phyloP scores from a whole-genome alignment of 2,329 filamentous ascomycete genomes.

The Stemphylium vesicarium region DNA sequence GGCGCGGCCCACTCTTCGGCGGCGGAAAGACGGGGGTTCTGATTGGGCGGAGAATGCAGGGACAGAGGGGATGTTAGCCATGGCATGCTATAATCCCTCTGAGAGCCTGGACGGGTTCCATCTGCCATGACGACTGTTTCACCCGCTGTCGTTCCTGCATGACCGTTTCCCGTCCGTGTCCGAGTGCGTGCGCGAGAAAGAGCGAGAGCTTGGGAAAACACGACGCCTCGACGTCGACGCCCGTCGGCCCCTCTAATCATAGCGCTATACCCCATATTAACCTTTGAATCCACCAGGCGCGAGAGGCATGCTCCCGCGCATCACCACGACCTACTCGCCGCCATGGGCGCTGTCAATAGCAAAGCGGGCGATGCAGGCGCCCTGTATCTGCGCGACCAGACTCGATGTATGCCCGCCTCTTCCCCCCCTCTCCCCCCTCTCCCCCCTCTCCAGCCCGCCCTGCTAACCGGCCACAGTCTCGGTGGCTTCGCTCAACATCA shows the following conservation, averaged over 20 bases:
- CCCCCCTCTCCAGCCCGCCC: not conserved
- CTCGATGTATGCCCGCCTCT: slow-evolving; percentile 73
- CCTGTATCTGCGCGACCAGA: slow-evolving; percentile 89
- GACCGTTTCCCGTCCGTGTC: slow-evolving; percentile 7
- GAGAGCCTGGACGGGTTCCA: not conserved
- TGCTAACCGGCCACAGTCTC: slow-evolving; percentile 67
- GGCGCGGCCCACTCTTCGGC: not conserved
- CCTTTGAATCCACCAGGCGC: slow-evolving; percentile 11
- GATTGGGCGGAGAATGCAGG: slow-evolving; percentile 13
- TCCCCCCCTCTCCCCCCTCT: too few relatives aligned
- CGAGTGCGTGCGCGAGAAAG: not conserved
- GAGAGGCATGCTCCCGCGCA: slow-evolving; percentile 39
- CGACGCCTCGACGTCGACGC: slow-evolving; percentile 9
- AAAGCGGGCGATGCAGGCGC: slow-evolving; percentile 77
- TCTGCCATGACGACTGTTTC: slow-evolving; percentile 14
- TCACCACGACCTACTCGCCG: slow-evolving; percentile 31
- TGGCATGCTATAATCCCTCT: not conserved
- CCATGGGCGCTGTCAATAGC: slow-evolving; percentile 92
- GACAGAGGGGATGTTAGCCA: too few relatives aligned
- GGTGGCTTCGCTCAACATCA: slow-evolving; percentile 81
- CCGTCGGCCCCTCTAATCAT: slow-evolving; percentile 27
- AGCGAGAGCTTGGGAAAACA: not conserved
- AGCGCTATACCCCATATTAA: slow-evolving; percentile 42
- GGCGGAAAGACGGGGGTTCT: slow-evolving; percentile 25
- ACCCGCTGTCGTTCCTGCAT: slow-evolving; percentile 27